Evolutionary conservation across 257 asterid genomes (phyloP), one percentile per base, ranked within the genome.

Genomic region (Leonotis leonurus): DNA sequence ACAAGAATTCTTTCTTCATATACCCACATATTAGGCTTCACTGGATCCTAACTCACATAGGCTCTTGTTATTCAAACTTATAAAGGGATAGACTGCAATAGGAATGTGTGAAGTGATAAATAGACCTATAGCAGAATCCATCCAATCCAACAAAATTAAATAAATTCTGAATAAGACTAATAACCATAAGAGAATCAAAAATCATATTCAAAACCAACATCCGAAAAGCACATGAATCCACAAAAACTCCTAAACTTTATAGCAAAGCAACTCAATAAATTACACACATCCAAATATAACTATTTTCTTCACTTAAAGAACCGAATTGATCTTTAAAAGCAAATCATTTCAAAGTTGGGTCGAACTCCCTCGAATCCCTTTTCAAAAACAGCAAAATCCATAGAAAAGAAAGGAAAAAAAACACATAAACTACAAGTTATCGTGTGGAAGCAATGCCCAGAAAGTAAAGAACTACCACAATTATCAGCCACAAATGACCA

Each of bases 301-400:
- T 36, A 40, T 36, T 53, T 8, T 27, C 65, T 67, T 64, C 77
- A 77, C 83, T 81, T 68, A 70, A 70, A 65, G 60, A 72, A 66
- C 48, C n/a, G 44, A 62, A 63, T 68, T 40, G 65, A 67, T 29
- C 51, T 52, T 70, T 48, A 26, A 71, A 62, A 54, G 73, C 65
- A 46, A 53, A 18, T 46, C 63, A 68, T 59, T 57, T 48, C 68
- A 64, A 40, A 59, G 40, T 56, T 70, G 53, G 46, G 50, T n/a
- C 67, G 64, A 57, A 55, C 60, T 74, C 43, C n/a, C n/a, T n/a
- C 44, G 13, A 36, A 55, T 10, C 59, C 51, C 65, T 56, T 8
- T 56, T 49, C 60, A 54, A 70, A 46, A 64, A 50, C 20, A 54
- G 54, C 17, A 56, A 63, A 63, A 65, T 62, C 78, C 77, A 65